A percentile compares a stretch with the other conserved stretches of the same genome.
Conservation (phyloP, 2,329 filamentous ascomycete species). For the Metarhizium rileyi region DNA sequence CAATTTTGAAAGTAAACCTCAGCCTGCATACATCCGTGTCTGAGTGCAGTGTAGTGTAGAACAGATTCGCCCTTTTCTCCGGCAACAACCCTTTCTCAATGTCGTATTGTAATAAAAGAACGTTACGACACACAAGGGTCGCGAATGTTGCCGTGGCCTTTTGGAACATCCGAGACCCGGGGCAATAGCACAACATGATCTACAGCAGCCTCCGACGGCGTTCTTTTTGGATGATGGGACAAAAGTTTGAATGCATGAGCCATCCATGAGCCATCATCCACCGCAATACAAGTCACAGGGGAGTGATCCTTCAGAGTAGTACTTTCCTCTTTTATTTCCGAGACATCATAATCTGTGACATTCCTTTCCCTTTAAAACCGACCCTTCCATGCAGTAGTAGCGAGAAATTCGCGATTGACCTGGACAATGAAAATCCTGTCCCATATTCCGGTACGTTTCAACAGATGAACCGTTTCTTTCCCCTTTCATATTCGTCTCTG, state of each 20-base stretch:
- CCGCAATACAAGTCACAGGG: not conserved
- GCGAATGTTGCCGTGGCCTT: no score
- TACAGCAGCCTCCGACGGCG: no score
- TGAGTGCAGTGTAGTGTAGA: no score
- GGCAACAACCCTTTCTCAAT: no score
- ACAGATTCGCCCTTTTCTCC: no score
- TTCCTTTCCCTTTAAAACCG: constrained; percentile 38
- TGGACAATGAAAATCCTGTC: constrained; percentile 19
- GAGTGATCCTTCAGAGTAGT: constrained; percentile 3
- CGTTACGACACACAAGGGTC: no score
- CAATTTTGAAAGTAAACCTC: not conserved
- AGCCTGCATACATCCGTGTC: no score
- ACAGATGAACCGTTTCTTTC: constrained; percentile 3
- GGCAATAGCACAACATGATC: no score
- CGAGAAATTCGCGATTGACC: constrained; percentile 26
- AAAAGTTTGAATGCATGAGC: no score
- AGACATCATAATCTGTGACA: constrained; percentile 27
- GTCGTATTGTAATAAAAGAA: no score
- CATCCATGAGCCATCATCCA: not conserved
- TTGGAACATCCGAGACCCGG: no score
- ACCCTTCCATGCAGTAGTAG: constrained; percentile 36
- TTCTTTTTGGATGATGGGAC: no score
- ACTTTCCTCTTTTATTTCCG: constrained; percentile 6
- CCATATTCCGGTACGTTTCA: constrained; percentile 16
- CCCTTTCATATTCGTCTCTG: not conserved